Evolutionary conservation across 106 monocot genomes (phyloP).

Genomic region (Dendrobium nobile): DNA sequence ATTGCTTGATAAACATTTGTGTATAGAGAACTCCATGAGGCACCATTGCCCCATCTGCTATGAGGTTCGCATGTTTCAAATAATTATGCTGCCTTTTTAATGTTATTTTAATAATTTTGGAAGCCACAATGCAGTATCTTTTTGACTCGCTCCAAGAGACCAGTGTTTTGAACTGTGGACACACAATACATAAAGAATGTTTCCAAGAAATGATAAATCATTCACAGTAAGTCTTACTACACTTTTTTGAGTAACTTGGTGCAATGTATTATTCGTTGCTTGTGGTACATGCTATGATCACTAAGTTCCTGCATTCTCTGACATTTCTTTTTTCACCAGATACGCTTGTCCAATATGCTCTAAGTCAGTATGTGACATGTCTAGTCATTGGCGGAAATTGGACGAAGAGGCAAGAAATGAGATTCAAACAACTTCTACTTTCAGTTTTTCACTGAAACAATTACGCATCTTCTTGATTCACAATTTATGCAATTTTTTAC

Average conservation of each 20-base stretch:
- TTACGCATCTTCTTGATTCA: background rate
- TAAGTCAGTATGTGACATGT: slow-evolving; percentile 64
- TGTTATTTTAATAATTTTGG: slow-evolving; percentile 8
- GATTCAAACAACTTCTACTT: background rate
- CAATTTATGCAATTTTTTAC: background rate
- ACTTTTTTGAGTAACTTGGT: background rate
- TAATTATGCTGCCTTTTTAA: slow-evolving; percentile 7
- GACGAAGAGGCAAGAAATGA: slow-evolving; percentile 55
- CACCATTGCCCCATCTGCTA: slow-evolving; percentile 80
- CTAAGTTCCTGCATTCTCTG: background rate
- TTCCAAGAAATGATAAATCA: slow-evolving; percentile 67
- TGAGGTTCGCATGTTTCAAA: slow-evolving; percentile 39
- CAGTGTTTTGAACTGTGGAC: slow-evolving; percentile 77
- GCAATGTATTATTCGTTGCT: background rate
- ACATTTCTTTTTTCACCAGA: slow-evolving; percentile 21
- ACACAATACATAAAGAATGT: slow-evolving; percentile 75
- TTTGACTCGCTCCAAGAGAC: slow-evolving; percentile 83
- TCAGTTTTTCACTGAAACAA: background rate
- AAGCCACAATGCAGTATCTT: slow-evolving; percentile 62
- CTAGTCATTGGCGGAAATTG: slow-evolving; percentile 40
- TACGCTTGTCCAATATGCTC: slow-evolving; percentile 75
- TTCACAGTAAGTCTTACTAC: slow-evolving; percentile 41
- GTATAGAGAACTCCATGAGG: slow-evolving; percentile 80
- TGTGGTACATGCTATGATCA: background rate
- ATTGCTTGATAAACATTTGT: slow-evolving; percentile 52